Evolutionary conservation across 139 green algal genomes (phyloP).

Genomic region (Chlorella sp.): DNA sequence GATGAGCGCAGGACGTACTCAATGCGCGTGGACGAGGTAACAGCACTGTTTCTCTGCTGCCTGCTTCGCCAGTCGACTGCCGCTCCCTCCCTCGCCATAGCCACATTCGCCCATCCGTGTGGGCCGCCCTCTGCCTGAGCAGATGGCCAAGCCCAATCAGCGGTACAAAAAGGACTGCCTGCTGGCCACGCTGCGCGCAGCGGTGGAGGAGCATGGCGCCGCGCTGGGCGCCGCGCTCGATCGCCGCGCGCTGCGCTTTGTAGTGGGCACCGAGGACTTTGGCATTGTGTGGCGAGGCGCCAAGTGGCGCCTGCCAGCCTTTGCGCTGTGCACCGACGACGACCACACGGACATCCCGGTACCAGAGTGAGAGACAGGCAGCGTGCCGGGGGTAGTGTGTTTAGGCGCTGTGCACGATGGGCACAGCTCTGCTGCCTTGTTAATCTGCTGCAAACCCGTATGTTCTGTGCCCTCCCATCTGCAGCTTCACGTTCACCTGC

Average conservation of each 20-base stretch:
- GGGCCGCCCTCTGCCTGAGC: background rate
- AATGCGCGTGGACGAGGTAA: too few relatives aligned
- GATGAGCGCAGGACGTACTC: background rate
- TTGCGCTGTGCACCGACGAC: slow-evolving; percentile 39
- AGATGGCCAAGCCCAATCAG: slow-evolving; percentile 27
- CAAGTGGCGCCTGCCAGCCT: slow-evolving; percentile 36
- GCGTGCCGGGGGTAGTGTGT: too few relatives aligned
- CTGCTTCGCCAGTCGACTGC: background rate
- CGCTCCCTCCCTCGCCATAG: background rate
- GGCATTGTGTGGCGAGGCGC: slow-evolving; percentile 7
- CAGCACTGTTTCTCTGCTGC: too few relatives aligned
- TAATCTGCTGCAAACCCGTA: too few relatives aligned
- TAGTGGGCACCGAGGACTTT: slow-evolving; percentile 45
- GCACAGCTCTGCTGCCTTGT: too few relatives aligned
- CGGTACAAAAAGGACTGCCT: slow-evolving; percentile 31
- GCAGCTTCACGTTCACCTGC: slow-evolving; percentile 42
- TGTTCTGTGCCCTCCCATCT: too few relatives aligned
- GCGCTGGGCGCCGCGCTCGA: slow-evolving; percentile 22
- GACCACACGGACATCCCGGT: slow-evolving; percentile 36
- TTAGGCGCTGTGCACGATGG: too few relatives aligned
- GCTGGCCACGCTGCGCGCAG: slow-evolving; percentile 21
- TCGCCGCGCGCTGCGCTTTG: slow-evolving; percentile 15
- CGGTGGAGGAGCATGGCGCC: slow-evolving; percentile 29
- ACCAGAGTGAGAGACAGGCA: too few relatives aligned
- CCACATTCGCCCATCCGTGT: background rate